These are phyloP conservation scores for Triticum turgidum DNA, from an alignment of 176 grass and related monocot species.

Conservation along the genomic window DNA sequence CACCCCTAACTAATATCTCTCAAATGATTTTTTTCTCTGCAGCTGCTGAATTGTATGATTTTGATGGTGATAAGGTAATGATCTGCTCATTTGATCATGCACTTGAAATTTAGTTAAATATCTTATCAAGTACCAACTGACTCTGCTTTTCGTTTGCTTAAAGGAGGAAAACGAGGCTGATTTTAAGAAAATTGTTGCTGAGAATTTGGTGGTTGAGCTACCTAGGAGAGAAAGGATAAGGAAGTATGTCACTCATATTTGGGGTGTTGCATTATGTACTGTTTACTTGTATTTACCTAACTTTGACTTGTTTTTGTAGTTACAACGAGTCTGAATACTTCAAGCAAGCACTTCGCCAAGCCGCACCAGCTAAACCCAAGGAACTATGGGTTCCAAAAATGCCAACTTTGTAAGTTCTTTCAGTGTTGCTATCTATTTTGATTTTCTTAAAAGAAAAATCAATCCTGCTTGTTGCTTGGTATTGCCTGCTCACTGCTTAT, in stretches of 20 bases:
- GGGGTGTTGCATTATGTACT: neutral
- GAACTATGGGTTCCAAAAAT: constrained; percentile 92
- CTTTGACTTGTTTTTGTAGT: constrained; percentile 40
- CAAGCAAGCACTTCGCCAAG: constrained; percentile 95
- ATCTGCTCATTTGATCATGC: neutral
- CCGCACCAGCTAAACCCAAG: constrained; percentile 77
- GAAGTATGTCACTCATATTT: constrained; percentile 49
- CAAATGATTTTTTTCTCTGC: constrained; percentile 18
- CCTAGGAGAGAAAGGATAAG: constrained; percentile 92
- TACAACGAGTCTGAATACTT: constrained; percentile 98
- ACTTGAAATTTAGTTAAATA: constrained; percentile 9
- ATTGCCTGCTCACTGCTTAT: constrained; percentile 8
- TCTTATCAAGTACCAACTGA: neutral
- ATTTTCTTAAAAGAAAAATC: neutral
- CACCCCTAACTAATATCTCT: neutral
- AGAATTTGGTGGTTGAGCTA: constrained; percentile 95
- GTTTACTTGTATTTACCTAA: neutral
- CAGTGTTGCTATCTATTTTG: neutral
- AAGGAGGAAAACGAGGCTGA: constrained; percentile 93
- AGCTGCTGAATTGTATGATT: constrained; percentile 98
- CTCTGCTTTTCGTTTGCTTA: constrained; percentile 27
- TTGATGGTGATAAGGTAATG: constrained; percentile 97
- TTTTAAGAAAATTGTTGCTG: constrained; percentile 94
- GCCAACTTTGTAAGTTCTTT: constrained; percentile 78
- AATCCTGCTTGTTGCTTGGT: neutral